Conservation (phyloP, 495 filamentous ascomycete species). For the Penicillium taxi region DNA sequence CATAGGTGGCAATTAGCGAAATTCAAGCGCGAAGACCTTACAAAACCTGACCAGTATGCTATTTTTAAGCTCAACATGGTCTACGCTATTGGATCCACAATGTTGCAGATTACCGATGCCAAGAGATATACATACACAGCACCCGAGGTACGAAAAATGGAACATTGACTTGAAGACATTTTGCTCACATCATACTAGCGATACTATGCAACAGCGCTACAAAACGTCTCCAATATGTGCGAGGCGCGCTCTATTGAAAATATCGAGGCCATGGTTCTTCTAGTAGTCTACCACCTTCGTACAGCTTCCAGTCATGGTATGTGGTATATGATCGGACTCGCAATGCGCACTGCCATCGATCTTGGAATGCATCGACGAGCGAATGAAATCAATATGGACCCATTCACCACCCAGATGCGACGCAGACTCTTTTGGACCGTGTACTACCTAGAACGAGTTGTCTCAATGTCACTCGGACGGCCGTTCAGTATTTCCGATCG, state of each 20-base stretch:
- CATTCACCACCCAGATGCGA: slow-evolving; percentile 41
- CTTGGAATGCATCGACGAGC: slow-evolving; percentile 45
- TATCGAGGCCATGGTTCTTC: slow-evolving; percentile 48
- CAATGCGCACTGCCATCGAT: slow-evolving; percentile 48
- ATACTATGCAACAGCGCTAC: slow-evolving; percentile 43
- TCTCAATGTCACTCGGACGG: slow-evolving; percentile 44
- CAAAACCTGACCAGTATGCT: slow-evolving; percentile 35
- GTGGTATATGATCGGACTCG: slow-evolving; percentile 51
- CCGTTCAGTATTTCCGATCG: slow-evolving; percentile 46
- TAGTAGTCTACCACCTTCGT: slow-evolving; percentile 46
- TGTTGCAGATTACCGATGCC: slow-evolving; percentile 36
- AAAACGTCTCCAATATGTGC: slow-evolving; percentile 43
- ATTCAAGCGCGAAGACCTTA: slow-evolving; percentile 33
- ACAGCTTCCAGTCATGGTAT: slow-evolving; percentile 46
- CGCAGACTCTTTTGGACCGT: slow-evolving; percentile 47
- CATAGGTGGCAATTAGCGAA: slow-evolving; percentile 36
- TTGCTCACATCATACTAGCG: slow-evolving; percentile 18
- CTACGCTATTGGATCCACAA: slow-evolving; percentile 46
- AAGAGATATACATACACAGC: slow-evolving; percentile 37
- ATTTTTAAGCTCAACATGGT: slow-evolving; percentile 47
- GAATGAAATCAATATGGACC: slow-evolving; percentile 39
- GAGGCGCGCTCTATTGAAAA: slow-evolving; percentile 46
- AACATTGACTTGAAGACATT: neutral
- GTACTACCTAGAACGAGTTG: slow-evolving; percentile 44
- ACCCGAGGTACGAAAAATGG: slow-evolving; percentile 34